A percentile compares a stretch with the other conserved stretches of the same genome.
phyloP scores from a whole-genome alignment of 2,329 filamentous ascomycete species.

The Colletotrichum zoysiae region DNA sequence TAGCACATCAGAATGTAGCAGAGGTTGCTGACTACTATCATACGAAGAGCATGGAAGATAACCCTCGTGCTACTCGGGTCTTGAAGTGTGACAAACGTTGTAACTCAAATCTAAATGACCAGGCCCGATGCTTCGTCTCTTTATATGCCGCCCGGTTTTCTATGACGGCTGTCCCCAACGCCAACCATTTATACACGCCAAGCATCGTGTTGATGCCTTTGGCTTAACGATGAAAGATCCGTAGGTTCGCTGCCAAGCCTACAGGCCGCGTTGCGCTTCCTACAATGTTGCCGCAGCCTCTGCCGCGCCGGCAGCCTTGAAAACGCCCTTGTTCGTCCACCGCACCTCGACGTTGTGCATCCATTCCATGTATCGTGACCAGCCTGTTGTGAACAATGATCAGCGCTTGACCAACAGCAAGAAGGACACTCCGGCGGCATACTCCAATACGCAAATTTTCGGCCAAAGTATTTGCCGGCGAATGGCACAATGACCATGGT shows the following conservation, averaged over 20 bases:
- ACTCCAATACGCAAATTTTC: conserved; percentile 98
- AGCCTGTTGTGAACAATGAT: conserved; percentile 69
- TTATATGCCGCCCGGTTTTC: conserved; percentile 17
- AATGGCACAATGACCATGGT: conserved; percentile 97
- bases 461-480: conserved; percentile 92
- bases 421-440: conserved; percentile 52
- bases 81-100: conserved; percentile 1
- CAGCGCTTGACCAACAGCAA: not conserved
- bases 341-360: conserved; percentile 82
- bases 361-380: conserved; percentile 96
- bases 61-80: not conserved
- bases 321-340: conserved; percentile 72
- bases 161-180: conserved; percentile 32
- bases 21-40: too few species aligned
- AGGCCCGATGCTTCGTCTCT: conserved; percentile 18
- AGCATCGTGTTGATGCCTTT: not conserved
- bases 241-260: not conserved
- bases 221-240: conserved; percentile 1
- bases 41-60: not conserved
- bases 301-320: conserved; percentile 73
- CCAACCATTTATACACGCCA: conserved; percentile 31
- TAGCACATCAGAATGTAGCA: not conserved
- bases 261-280: conserved; percentile 27
- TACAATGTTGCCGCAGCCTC: conserved; percentile 70
- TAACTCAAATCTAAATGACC: conserved; percentile 19